Evolutionary conservation across 352 stramenopile species (phyloP), one percentile per base, ranked within the genome.

Genomic region (Globisporangium takayamanum): DNA sequence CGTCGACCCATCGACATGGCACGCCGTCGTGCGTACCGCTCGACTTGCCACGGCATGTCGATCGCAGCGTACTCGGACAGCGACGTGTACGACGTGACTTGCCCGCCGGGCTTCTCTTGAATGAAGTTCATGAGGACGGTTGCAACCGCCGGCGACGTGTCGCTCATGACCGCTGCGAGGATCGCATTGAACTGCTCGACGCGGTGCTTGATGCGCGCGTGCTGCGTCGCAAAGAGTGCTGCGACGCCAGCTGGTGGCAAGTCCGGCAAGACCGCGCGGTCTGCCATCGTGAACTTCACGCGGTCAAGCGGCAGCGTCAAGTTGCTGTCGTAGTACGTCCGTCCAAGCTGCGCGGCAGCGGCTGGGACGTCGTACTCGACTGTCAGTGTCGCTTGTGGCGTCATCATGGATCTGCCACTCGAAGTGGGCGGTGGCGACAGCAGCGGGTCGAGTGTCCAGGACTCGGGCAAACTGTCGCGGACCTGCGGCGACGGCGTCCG

Each of bases 121-220:
- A 92, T 88, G 50, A 92, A 89, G 49, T 79, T 80, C 71, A 79
- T 84, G 39, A 92, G 70, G 61, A 82, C 53, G n/a, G 65, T 74
- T 20, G 78, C 74, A 54, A 92, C 82, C 7, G 73, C 63, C 16
- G 60, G 69, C 6, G 76, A 87, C 45, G 68, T 73, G 64, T 89
- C 79, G 49, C 77, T 84, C 64, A 92, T 74, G 22, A 84, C 80
- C 3, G 82, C 82, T 1, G 80, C 78, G 48, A 89, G 51, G 22
- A 89, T 85, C 50, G 70, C 60, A 61, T 92, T 89, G 61, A 92
- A 92, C 57, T 79, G 69, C 50, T 82, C 55, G 45, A 88, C 80
- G 53, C 82, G 77, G 63, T 79, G 66, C 44, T 78, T 73, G 56
- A 92, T 80, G 41, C 89, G 78, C 58, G 68, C 66, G 20, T 79